A percentile compares a stretch with the other conserved stretches of the same genome.
Evolutionary conservation across 2,329 filamentous ascomycete species (phyloP).

Genomic region (Penicillium sp.): DNA sequence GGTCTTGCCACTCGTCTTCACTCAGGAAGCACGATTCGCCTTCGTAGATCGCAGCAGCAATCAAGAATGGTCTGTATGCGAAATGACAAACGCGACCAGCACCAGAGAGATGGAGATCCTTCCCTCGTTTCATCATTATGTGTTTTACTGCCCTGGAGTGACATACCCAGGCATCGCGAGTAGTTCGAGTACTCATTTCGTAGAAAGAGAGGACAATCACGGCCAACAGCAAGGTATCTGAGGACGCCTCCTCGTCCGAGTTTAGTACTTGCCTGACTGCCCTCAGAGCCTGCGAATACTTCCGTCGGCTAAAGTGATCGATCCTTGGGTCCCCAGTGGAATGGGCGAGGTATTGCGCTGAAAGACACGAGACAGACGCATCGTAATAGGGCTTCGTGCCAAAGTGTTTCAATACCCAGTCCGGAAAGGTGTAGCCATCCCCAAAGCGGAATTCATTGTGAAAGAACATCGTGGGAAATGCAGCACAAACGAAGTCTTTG

Average conservation of each 20-base stretch:
- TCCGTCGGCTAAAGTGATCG: slow-evolving; percentile 6
- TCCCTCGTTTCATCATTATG: slow-evolving; percentile 9
- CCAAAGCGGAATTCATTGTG: slow-evolving; percentile 10
- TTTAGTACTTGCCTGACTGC: slow-evolving; percentile 5
- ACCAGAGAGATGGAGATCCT: slow-evolving; percentile 2
- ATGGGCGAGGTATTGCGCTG: slow-evolving; percentile 7
- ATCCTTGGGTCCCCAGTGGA: slow-evolving; percentile 6
- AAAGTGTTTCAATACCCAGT: slow-evolving; percentile 9
- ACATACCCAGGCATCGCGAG: slow-evolving; percentile 6
- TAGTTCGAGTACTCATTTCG: slow-evolving; percentile 7
- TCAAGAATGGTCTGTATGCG: slow-evolving; percentile 8
- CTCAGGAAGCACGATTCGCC: slow-evolving; percentile 7
- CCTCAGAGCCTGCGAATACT: slow-evolving; percentile 8
- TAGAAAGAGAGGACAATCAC: slow-evolving; percentile 9
- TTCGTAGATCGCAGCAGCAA: slow-evolving; percentile 7
- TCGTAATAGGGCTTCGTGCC: slow-evolving; percentile 7
- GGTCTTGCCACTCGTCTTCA: slow-evolving; percentile 5
- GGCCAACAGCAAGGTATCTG: slow-evolving; percentile 6
- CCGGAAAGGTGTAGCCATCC: slow-evolving; percentile 7
- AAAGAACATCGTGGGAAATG: slow-evolving; percentile 10
- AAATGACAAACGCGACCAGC: slow-evolving; percentile 9
- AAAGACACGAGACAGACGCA: slow-evolving; percentile 9
- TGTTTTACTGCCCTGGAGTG: slow-evolving; percentile 10
- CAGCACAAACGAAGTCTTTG: slow-evolving; percentile 7
- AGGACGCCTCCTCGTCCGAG: slow-evolving; percentile 5